phyloP scores from a whole-genome alignment of 371 early-diverging fungal species.

The Smittium culicis region DNA sequence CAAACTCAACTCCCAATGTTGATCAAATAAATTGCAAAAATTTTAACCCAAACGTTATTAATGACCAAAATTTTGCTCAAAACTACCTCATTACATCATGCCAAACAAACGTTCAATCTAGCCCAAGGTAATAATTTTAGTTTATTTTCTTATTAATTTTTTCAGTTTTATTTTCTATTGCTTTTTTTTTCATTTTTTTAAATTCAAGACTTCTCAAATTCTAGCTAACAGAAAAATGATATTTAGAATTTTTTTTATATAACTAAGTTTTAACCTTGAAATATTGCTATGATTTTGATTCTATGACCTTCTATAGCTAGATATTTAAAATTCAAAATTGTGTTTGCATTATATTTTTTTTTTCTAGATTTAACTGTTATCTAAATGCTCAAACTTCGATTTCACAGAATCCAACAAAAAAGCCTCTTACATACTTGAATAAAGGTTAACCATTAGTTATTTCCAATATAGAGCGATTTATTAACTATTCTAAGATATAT shows the following conservation, averaged over 20 bases:
- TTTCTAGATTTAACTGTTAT: slow-evolving; percentile 19
- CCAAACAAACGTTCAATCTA: not conserved
- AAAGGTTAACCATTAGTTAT: slow-evolving; percentile 15
- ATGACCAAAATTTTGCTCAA: not conserved
- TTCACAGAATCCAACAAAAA: slow-evolving; percentile 22
- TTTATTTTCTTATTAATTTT: not conserved
- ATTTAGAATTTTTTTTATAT: not conserved
- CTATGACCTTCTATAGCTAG: too few relatives aligned
- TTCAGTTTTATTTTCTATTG: not conserved
- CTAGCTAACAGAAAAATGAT: not conserved
- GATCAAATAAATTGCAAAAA: not conserved
- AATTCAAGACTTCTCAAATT: not conserved
- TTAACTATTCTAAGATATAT: not conserved
- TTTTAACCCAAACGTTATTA: not conserved
- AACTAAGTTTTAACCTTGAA: too few relatives aligned
- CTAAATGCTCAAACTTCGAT: slow-evolving; percentile 28
- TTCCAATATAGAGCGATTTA: not conserved
- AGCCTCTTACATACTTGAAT: slow-evolving; percentile 27
- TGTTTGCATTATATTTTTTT: too few relatives aligned
- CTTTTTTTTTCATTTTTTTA: too few relatives aligned
- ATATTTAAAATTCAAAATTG: too few relatives aligned
- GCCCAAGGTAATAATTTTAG: not conserved
- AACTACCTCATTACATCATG: not conserved
- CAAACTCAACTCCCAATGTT: not conserved
- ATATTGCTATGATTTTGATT: too few relatives aligned